Percentiles rank a stretch among this genome's conserved stretches.
Evolutionary conservation across 106 monocot genomes (phyloP).

Genomic region (Dactylorhiza incarnata): DNA sequence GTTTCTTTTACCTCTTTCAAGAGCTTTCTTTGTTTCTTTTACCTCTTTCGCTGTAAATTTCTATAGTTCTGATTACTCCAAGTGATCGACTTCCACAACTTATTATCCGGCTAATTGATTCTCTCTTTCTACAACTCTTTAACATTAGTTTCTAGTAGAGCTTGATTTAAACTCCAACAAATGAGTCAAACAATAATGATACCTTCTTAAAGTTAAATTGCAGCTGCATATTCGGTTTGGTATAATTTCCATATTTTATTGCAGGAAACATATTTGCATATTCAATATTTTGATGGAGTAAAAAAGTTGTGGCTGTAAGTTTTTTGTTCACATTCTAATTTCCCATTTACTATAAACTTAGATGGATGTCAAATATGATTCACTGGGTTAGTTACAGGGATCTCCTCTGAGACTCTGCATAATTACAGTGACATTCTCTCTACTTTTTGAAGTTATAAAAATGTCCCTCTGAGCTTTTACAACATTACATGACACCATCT

Average conservation of each 20-base stretch:
- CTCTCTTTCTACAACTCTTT: background rate
- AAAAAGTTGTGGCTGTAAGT: constrained; percentile 19
- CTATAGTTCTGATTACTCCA: background rate
- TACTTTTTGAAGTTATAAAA: too few species aligned
- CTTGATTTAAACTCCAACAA: background rate
- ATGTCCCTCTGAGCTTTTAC: too few species aligned
- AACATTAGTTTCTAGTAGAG: background rate
- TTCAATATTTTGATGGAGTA: constrained; percentile 38
- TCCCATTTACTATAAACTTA: background rate
- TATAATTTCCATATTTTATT: constrained; percentile 10
- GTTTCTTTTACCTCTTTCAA: too few species aligned
- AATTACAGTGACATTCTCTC: too few species aligned
- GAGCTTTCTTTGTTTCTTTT: too few species aligned
- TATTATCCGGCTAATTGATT: too few species aligned
- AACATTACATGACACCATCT: too few species aligned
- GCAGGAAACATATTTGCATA: constrained; percentile 56
- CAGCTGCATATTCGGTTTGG: background rate
- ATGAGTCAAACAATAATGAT: background rate
- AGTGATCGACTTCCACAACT: background rate
- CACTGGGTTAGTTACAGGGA: too few species aligned
- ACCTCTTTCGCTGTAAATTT: background rate
- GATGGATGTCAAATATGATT: background rate
- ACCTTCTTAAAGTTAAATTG: too few species aligned
- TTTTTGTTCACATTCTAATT: background rate
- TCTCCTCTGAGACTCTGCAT: too few species aligned